Base-by-base conservation (phyloP, 2,329 filamentous ascomycete species). In the Alternaria rosae region DNA sequence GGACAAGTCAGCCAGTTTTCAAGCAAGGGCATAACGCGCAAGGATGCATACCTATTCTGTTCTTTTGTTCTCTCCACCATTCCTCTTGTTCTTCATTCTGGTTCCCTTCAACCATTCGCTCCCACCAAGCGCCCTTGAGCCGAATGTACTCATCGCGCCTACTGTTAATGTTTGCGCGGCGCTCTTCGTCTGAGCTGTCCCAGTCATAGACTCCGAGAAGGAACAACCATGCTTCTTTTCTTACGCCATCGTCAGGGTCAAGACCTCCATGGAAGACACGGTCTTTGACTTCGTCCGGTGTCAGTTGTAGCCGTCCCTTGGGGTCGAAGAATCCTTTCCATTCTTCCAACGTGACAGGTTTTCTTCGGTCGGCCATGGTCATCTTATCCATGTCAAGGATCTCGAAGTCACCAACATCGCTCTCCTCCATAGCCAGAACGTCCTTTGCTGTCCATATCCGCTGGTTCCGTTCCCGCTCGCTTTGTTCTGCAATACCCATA, bases 401-500 rank as follows among this genome's bases (percentile, higher is more conserved):
- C 80, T 99, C 95, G 76, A 99, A 99, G 67, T 97, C 93, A 7
- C 95, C 96, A 1, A 99, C 92, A 62, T 93, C 93, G 28, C 93
- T 97, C 68, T 97, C 91, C 77, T 99, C 96, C 77, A 96, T 91
- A 72, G 97, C 94, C 72, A 98, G 84, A 5, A 97, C 91, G 80
- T 99, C 95, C 67, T 89, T 90, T 1, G 93, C 94, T 0, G 94
- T 97, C 92, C 93, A 99, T 74, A 97, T 94, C 48, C 94, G 86
- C 78, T 94, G 91, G 54, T 89, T 92, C 23, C 91, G 85, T 71
- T 99, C 95, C 41, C 89, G 86, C 75, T 99, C 95, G 72, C 94
- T 94, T 82, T 99, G 95, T 78, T 99, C 96, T 0, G 95, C 94
- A 67, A 99, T 97, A 8, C 93, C 93, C 95, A 99, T 98, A 3